These are phyloP conservation scores for Cyclotella baltica DNA, from an alignment of 108 stramenopile species.

Conservation along the genomic window DNA sequence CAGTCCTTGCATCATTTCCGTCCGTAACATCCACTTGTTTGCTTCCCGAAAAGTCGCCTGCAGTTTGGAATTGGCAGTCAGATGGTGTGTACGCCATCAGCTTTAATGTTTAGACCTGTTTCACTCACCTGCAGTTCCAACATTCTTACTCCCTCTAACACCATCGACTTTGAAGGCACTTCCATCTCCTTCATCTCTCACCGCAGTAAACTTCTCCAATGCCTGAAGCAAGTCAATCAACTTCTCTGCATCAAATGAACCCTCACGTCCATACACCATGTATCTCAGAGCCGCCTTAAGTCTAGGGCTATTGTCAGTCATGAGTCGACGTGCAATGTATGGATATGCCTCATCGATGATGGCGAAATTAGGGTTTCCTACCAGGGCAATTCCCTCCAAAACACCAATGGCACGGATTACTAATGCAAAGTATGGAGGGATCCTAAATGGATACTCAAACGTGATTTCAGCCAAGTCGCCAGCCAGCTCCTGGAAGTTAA, in stretches of 20 bases:
- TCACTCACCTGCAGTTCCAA: constrained; percentile 81
- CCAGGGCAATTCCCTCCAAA: constrained; percentile 94
- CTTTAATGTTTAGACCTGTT: too few species aligned
- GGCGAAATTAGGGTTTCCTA: constrained; percentile 94
- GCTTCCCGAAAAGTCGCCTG: constrained; percentile 78
- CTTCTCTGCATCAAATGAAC: constrained; percentile 91
- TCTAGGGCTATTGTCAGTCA: constrained; percentile 90
- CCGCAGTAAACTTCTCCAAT: constrained; percentile 84
- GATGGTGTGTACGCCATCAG: too few species aligned
- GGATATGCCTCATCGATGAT: constrained; percentile 96
- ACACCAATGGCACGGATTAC: constrained; percentile 94
- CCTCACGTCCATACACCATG: constrained; percentile 94
- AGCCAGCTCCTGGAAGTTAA: constrained; percentile 95
- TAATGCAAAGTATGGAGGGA: constrained; percentile 93
- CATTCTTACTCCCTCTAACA: constrained; percentile 70
- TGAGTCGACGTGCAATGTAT: constrained; percentile 90
- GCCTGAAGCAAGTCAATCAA: constrained; percentile 94
- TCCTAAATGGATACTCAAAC: constrained; percentile 80
- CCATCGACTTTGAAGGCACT: constrained; percentile 86
- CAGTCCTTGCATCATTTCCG: constrained; percentile 8
- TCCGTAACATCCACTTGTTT: constrained; percentile 69
- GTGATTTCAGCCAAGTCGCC: constrained; percentile 95
- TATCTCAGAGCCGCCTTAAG: constrained; percentile 88
- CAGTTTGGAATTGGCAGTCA: too few species aligned
- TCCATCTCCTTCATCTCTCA: constrained; percentile 87